Conservation (phyloP, 2,329 filamentous ascomycete genomes). For the Talaromyces sp. region DNA sequence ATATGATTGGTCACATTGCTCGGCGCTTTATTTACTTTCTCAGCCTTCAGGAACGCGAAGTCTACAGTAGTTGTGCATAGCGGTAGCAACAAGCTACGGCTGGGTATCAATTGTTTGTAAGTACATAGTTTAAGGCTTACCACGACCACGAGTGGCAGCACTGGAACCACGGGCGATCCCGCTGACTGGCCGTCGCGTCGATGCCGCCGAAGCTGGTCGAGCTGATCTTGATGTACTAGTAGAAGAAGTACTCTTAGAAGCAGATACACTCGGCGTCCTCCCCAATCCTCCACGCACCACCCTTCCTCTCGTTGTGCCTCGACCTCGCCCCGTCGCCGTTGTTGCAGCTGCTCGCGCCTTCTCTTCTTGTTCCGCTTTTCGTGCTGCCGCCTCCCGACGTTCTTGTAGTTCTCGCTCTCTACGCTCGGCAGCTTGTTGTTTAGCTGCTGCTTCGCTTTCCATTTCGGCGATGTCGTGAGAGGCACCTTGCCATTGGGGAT, state of each 20-base stretch:
- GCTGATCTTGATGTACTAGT: conserved; percentile 7
- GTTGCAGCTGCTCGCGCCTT: conserved; percentile 37
- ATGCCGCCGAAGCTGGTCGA: conserved; percentile 23
- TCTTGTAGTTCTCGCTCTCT: conserved; percentile 75
- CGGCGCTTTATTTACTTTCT: neutral
- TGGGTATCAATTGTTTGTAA: conserved; percentile 5
- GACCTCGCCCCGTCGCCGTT: conserved; percentile 27
- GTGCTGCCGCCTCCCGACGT: conserved; percentile 65
- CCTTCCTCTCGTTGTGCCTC: conserved; percentile 34
- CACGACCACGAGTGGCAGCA: conserved; percentile 32
- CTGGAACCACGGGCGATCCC: conserved; percentile 39
- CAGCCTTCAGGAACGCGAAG: neutral
- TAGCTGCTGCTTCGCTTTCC: conserved; percentile 72
- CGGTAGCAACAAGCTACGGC: conserved; percentile 3
- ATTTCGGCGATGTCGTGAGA: conserved; percentile 81
- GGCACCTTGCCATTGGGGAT: conserved; percentile 85
- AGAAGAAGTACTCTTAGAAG: conserved; percentile 10
- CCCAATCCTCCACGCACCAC: conserved; percentile 34
- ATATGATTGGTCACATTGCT: neutral
- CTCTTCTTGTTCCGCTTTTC: conserved; percentile 51
- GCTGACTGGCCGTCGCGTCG: conserved; percentile 37
- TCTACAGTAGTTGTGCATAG: neutral
- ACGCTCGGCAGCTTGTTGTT: conserved; percentile 73
- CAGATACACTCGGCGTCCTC: conserved; percentile 36
- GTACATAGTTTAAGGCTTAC: conserved; percentile 17